Evolutionary conservation across 345 rosid species (phyloP), one percentile per base, ranked within the genome.

Genomic region (Pistacia vera): DNA sequence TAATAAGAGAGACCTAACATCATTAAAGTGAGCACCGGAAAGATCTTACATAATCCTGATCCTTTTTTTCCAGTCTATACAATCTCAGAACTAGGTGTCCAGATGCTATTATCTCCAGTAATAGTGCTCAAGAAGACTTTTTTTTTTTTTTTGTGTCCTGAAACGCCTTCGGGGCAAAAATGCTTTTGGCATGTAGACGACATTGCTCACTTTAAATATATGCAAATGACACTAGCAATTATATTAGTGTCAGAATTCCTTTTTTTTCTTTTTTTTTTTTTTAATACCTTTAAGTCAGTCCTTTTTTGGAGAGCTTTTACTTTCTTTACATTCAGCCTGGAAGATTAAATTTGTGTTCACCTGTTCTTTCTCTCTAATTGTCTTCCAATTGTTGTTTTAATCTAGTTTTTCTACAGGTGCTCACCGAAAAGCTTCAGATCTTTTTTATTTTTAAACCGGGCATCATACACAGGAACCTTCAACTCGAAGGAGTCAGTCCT

Each of bases 401-500:
- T 48, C 17, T 60, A n/a, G 63, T 77, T 62, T 17, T 35, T 51
- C 35, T 17, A 12, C 77, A 80, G 81, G 74, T 75, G 77, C 74
- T 67, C 49, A 35, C 52, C n/a, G 25, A 64, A 66, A 71, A 80
- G 73, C 77, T 71, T 66, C 20, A 67, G 70, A 6, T 71, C 7
- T 25, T 20, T 76, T 57, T 46, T 72, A 16, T 71, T 16, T 36
- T 41, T 41, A 5, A 41, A 28, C 63, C 56, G 63, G 71, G 67
- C 58, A 73, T 74, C 79, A 36, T 63, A 46, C 41, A 28, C 30
- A 44, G 66, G 52, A 74, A 57, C 49, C 64, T 58, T 79, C 59
- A 75, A 72, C 66, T 74, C 4, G 33, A 38, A 59, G 77, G 64
- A 35, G 46, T 59, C 49, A n/a, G 57, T 49, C 75, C 56, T 68